Conservation (phyloP, 2,329 filamentous ascomycete genomes). For the Hymenoscyphus linearis region DNA sequence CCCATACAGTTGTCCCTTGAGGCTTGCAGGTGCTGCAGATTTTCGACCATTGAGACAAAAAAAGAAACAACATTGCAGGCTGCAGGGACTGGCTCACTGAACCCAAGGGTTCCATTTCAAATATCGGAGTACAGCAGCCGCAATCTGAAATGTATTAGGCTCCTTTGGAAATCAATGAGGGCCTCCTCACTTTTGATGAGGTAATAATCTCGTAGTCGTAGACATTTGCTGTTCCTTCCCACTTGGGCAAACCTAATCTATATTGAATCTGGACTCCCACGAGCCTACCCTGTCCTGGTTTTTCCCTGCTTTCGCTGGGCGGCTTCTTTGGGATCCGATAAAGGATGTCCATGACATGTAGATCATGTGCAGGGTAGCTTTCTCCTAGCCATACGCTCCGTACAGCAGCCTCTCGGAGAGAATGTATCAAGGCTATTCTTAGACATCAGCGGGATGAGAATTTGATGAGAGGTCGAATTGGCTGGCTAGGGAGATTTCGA, state of each 20-base stretch:
- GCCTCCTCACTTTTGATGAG: neutral
- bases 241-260: neutral
- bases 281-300: neutral
- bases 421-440: neutral
- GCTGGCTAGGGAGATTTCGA: neutral
- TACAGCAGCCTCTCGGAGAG: neutral
- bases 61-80: neutral
- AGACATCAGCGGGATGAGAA: neutral
- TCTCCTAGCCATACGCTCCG: neutral
- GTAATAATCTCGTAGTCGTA: neutral
- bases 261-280: neutral
- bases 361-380: slow-evolving; percentile 1
- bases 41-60: neutral
- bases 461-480: neutral
- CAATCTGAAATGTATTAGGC: neutral
- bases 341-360: neutral
- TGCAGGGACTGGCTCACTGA: neutral
- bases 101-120: neutral
- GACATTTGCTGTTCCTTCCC: neutral
- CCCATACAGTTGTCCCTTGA: neutral
- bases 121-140: neutral
- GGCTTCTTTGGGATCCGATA: slow-evolving; percentile 1
- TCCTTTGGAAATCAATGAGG: neutral
- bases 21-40: neutral
- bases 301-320: neutral